Conservation (phyloP, 176 grass and related monocot species). For the Phoenix dactylifera region DNA sequence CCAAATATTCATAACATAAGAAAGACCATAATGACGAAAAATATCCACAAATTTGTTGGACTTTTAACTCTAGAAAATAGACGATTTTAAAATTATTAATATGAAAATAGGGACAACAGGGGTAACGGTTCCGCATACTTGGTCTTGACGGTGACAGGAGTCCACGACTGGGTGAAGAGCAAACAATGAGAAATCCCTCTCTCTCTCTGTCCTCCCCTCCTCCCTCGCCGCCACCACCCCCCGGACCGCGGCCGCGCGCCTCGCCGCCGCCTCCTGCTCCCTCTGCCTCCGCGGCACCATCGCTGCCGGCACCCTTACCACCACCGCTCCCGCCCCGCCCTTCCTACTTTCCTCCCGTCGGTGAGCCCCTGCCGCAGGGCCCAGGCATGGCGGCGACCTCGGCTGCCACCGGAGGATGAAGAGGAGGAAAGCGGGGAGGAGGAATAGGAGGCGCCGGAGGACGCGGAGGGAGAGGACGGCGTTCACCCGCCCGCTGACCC, state of each 20-base stretch:
- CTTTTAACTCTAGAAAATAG: background rate
- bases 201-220: constrained; percentile 23
- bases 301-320: background rate
- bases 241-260: constrained; percentile 9
- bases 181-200: constrained; percentile 37
- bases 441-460: background rate
- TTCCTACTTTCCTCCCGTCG: constrained; percentile 34
- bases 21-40: too few relatives aligned
- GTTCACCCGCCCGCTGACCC: constrained; percentile 7
- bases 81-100: background rate
- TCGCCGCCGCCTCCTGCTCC: constrained; percentile 8
- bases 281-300: constrained; percentile 14
- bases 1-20: too few relatives aligned
- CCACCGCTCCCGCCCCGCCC: constrained; percentile 20
- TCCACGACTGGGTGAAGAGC: constrained; percentile 80
- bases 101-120: background rate
- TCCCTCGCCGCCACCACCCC: constrained; percentile 31
- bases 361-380: background rate
- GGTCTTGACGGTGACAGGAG: constrained; percentile 22
- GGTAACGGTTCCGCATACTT: constrained; percentile 1
- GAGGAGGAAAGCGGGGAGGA: constrained; percentile 2
- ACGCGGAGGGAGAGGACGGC: constrained; percentile 5
- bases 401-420: constrained; percentile 4
- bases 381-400: background rate
- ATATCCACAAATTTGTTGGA: too few relatives aligned